Base-by-base conservation (phyloP, 2,329 filamentous ascomycete species). In the Dothideomycetes sp. region DNA sequence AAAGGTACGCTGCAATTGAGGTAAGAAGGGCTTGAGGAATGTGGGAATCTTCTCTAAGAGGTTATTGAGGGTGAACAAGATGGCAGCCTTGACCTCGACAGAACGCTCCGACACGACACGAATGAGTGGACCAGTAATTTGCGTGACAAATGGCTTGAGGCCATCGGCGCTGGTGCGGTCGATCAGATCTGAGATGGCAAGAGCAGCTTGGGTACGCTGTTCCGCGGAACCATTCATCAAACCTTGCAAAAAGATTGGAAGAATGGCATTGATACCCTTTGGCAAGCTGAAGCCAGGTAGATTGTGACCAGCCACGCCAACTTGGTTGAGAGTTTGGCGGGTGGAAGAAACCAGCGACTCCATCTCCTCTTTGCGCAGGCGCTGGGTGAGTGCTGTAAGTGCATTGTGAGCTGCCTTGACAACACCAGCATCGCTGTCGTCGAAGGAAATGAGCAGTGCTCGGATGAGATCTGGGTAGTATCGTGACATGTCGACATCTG, bases 381-480 rank as follows among this genome's bases (percentile, higher is more conserved):
- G 81, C 59, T 88, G 88, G 34, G 88, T 95, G 51, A 98, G 81
- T 42, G 84, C 84, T 51, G 68, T 86, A 43, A 98, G 73, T 4
- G 88, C 89, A 40, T 77, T 72, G 88, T 88, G 96, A 16, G 89
- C 79, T 33, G 85, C 75, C 66, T 93, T 93, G 53, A 96, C 82
- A 3, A 96, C 89, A 16, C 81, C 78, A 45, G 64, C 62, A 54
- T 96, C 91, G 38, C 76, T 64, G 52, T 98, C 91, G 53, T 91
- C 87, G 55, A 98, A 98, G 0, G 86, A 88, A 49, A 94, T 83
- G 41, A 98, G 76, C 38, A 98, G 68, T 3, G 84, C 81, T 11
- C 89, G 83, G 53, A 98, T 86, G 38, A 98, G 82, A 53, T 98
- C 89, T 55, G 89, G 88, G 60, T 95, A 87, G 68, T 96, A 98